Conservation (phyloP, 192 early-diverging fungal species). For the Coemansia sp. region DNA sequence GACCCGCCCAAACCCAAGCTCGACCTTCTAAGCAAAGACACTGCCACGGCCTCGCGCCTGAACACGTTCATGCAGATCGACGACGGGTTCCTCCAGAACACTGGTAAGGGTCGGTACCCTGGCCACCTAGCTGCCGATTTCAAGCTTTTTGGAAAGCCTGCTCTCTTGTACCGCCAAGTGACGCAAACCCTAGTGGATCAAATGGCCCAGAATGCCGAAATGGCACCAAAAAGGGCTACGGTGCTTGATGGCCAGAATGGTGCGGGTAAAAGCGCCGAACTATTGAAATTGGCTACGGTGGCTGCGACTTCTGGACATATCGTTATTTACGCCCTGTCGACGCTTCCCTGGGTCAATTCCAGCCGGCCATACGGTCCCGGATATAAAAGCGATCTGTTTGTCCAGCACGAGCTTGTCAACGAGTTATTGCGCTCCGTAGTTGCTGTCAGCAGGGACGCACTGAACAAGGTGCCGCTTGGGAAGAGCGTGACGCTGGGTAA, state of each 20-base stretch:
- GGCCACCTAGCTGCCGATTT: slow-evolving; percentile 42
- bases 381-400: slow-evolving; percentile 21
- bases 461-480: slow-evolving; percentile 39
- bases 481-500: slow-evolving; percentile 34
- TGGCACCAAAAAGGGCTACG: slow-evolving; percentile 24
- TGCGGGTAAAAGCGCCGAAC: slow-evolving; percentile 50
- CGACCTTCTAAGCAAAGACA: slow-evolving; percentile 16
- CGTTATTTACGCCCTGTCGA: slow-evolving; percentile 39
- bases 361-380: slow-evolving; percentile 46
- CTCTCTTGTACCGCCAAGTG: slow-evolving; percentile 43
- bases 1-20: slow-evolving; percentile 6
- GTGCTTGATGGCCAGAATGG: slow-evolving; percentile 44
- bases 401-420: slow-evolving; percentile 33
- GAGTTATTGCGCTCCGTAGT: slow-evolving; percentile 29
- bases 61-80: slow-evolving; percentile 38
- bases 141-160: slow-evolving; percentile 44
- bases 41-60: slow-evolving; percentile 20
- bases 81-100: slow-evolving; percentile 19
- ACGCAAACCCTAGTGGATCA: slow-evolving; percentile 39
- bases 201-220: slow-evolving; percentile 6
- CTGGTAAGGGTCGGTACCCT: slow-evolving; percentile 33
- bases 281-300: slow-evolving; percentile 45
- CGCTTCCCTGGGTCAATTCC: slow-evolving; percentile 49
- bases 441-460: slow-evolving; percentile 25
- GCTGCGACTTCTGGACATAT: slow-evolving; percentile 30